Percentiles rank a stretch among this genome's conserved stretches.
Conservation (phyloP, 129 eudicot species). For the Centella asiatica region DNA sequence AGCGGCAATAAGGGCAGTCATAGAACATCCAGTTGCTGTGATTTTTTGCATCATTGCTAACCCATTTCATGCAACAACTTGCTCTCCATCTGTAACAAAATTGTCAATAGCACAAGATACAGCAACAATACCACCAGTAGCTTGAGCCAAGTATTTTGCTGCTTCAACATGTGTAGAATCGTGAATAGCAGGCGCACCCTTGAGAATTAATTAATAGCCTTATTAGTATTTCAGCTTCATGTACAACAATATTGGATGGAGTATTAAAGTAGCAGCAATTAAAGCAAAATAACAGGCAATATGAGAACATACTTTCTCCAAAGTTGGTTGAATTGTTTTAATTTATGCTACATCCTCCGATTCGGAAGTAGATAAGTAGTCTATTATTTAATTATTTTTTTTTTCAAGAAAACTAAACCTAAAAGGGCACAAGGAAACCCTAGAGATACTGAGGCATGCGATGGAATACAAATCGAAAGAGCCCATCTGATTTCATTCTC, state of each 20-base stretch:
- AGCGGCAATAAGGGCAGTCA: conserved; percentile 85
- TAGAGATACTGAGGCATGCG: no score
- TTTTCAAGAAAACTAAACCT: no score
- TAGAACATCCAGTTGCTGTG: conserved; percentile 90
- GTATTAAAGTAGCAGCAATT: neutral
- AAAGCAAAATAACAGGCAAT: no score
- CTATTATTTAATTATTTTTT: no score
- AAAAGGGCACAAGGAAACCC: no score
- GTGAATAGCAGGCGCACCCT: conserved; percentile 78
- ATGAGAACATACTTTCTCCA: no score
- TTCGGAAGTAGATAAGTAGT: no score
- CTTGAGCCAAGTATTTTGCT: conserved; percentile 70
- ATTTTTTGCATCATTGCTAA: conserved; percentile 79
- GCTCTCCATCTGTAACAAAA: conserved; percentile 72
- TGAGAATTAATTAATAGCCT: neutral
- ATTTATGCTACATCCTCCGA: no score
- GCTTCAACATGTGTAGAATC: conserved; percentile 84
- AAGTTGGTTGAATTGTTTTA: no score
- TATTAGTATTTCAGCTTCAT: neutral
- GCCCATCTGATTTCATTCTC: no score
- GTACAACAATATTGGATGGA: neutral
- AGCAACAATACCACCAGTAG: conserved; percentile 60
- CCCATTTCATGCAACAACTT: conserved; percentile 64
- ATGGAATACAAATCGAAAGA: no score
- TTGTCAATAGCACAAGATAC: conserved; percentile 82